phyloP scores from a whole-genome alignment of 306 rosid species.

The Cyclanthera cordifolia region DNA sequence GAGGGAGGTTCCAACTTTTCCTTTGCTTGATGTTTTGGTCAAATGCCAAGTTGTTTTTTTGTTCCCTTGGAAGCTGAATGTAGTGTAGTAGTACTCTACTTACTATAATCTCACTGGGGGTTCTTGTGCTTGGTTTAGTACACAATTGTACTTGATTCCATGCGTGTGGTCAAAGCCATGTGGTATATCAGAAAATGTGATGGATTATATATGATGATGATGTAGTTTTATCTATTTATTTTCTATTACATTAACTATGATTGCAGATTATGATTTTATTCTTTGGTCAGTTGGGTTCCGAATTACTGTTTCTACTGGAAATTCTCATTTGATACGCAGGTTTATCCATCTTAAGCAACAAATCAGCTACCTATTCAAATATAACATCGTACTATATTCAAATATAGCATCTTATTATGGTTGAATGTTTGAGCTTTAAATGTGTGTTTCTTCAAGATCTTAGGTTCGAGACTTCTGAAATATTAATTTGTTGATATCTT shows the following conservation, averaged over 20 bases:
- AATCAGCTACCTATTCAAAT: too few relatives aligned
- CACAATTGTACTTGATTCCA: conserved; percentile 12
- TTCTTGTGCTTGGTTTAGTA: not conserved
- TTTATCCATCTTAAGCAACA: not conserved
- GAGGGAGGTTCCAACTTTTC: conserved; percentile 22
- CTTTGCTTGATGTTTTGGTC: conserved; percentile 30
- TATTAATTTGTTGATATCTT: too few relatives aligned
- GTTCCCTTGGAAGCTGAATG: conserved; percentile 7
- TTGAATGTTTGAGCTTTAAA: too few relatives aligned
- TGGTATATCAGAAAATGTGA: conserved; percentile 7
- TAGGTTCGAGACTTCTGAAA: too few relatives aligned
- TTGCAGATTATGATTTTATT: not conserved
- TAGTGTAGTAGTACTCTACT: not conserved
- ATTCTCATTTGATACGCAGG: too few relatives aligned
- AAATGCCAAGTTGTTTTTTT: conserved; percentile 6
- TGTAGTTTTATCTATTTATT: not conserved
- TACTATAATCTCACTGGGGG: conserved; percentile 12
- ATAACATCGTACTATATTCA: too few relatives aligned
- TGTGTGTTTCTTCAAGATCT: too few relatives aligned
- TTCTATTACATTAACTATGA: not conserved
- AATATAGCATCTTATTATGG: too few relatives aligned
- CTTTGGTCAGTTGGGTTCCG: not conserved
- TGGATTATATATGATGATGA: not conserved
- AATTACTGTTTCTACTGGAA: not conserved
- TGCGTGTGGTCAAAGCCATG: conserved; percentile 12